Base-by-base conservation (phyloP, 1,284 basidiomycete species). In the Entoloma clypeatum region DNA sequence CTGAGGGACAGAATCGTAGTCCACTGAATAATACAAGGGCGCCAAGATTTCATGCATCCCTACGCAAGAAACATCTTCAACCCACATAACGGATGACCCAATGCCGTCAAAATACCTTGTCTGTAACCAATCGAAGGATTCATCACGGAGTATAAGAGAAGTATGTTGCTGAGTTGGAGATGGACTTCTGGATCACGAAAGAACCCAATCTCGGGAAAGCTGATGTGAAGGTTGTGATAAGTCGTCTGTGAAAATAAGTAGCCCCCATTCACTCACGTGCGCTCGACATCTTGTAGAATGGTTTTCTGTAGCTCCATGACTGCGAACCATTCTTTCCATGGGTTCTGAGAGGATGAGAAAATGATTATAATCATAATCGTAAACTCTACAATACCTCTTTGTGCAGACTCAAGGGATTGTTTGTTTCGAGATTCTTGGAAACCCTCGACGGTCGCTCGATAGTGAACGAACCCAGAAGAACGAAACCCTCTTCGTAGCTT, bases 21-120 rank as follows among this genome's bases (percentile, higher is more conserved):
- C 86, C 39, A 91, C 71, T 1, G 83, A 82, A 56, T 86, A 79
- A 51, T 89, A 86, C 22, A 95, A 62, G 0, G 89, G 86, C 1
- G 92, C 93, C 5, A 95, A 74, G 4, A 96, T 69, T 59, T 97
- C 93, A 59, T 97, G 93, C 93, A 97, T 96, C 35, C 93, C 72
- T 73, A 27, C 11, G 43, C 32, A 22, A n/a, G n/a, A n/a, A n/a
- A n/a, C n/a, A n/a, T n/a, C n/a, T n/a, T n/a, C n/a, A n/a, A n/a
- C n/a, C n/a, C n/a, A n/a, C n/a, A n/a, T n/a, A n/a, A n/a, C n/a
- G n/a, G n/a, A n/a, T n/a, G n/a, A n/a, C n/a, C n/a, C n/a, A n/a
- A n/a, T n/a, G n/a, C n/a, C n/a, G n/a, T n/a, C n/a, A n/a, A n/a
- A n/a, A n/a, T 38, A 71, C 72, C 93, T 73, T 95, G 86, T 22